These are phyloP conservation scores for Aureobasidium pullulans DNA, from an alignment of 2,329 filamentous ascomycete species.

Conservation along the genomic window DNA sequence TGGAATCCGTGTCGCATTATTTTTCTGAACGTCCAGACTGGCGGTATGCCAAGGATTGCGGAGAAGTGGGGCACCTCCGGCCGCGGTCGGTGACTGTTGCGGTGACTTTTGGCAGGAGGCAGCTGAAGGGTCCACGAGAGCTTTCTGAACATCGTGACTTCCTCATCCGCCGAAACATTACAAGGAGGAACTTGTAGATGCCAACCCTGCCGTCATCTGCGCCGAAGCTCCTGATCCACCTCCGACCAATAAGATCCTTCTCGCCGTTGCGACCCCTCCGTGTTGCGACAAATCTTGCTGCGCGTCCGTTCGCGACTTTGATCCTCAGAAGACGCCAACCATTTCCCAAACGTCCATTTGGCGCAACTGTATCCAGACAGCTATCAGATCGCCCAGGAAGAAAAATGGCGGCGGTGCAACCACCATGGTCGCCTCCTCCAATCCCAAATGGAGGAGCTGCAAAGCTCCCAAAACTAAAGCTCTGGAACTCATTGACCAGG, in stretches of 20 bases:
- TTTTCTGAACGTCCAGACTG: not conserved
- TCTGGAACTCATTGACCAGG: slow-evolving; percentile 76
- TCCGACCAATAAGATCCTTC: not conserved
- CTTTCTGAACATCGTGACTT: not conserved
- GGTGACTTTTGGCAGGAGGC: not conserved
- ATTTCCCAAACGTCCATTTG: not conserved
- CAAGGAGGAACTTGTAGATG: not conserved
- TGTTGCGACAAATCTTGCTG: not conserved
- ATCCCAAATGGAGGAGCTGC: slow-evolving; percentile 30
- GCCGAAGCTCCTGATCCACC: not conserved
- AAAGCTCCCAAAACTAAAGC: slow-evolving; percentile 45
- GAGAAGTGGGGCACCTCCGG: slow-evolving; percentile 6
- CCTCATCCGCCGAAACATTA: not conserved
- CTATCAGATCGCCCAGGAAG: slow-evolving; percentile 15
- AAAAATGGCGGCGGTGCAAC: slow-evolving; percentile 15
- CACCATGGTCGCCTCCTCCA: slow-evolving; percentile 29
- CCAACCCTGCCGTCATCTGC: slow-evolving; percentile 1
- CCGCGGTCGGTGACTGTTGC: not conserved
- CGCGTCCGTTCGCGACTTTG: not conserved
- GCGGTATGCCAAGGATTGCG: slow-evolving; percentile 3
- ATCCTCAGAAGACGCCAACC: not conserved
- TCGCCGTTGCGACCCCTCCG: not conserved
- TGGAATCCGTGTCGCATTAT: not conserved
- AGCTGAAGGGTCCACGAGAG: not conserved
- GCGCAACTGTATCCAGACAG: slow-evolving; percentile 13